Evolutionary conservation across 139 green algal genomes (phyloP).

Genomic region (Chlorella vulgaris): DNA sequence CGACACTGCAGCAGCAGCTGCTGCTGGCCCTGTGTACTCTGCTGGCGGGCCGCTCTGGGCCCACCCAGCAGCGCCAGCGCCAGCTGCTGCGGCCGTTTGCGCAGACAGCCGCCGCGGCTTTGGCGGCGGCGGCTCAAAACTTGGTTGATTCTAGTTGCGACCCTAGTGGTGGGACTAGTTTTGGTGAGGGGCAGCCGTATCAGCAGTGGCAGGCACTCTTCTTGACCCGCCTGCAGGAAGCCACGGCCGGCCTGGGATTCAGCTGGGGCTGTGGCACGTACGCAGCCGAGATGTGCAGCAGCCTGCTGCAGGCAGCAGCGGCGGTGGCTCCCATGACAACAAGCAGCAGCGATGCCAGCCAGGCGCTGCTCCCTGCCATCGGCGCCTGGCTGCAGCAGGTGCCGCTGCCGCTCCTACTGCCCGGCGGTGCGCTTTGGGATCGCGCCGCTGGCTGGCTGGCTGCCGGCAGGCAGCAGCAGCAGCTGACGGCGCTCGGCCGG

Average conservation of each 20-base stretch:
- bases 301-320: neutral
- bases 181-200: neutral
- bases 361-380: neutral
- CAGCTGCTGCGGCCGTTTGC: constrained; percentile 19
- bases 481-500: neutral
- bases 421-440: neutral
- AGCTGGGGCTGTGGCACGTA: neutral
- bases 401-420: constrained; percentile 19
- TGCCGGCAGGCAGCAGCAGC: neutral
- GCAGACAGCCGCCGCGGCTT: neutral
- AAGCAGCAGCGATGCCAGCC: too few species aligned
- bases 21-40: too few species aligned
- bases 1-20: neutral
- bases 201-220: neutral
- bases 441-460: neutral
- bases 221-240: neutral
- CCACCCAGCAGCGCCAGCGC: neutral
- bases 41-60: too few species aligned
- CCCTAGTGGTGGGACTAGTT: too few species aligned
- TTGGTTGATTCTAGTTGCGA: neutral
- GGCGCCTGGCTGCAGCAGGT: constrained; percentile 20
- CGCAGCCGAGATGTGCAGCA: neutral
- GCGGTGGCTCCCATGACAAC: neutral
- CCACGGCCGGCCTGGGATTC: neutral
- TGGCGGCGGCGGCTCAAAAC: neutral